phyloP scores from a whole-genome alignment of 495 filamentous ascomycete genomes.

The Parathielavia hyrcaniae region DNA sequence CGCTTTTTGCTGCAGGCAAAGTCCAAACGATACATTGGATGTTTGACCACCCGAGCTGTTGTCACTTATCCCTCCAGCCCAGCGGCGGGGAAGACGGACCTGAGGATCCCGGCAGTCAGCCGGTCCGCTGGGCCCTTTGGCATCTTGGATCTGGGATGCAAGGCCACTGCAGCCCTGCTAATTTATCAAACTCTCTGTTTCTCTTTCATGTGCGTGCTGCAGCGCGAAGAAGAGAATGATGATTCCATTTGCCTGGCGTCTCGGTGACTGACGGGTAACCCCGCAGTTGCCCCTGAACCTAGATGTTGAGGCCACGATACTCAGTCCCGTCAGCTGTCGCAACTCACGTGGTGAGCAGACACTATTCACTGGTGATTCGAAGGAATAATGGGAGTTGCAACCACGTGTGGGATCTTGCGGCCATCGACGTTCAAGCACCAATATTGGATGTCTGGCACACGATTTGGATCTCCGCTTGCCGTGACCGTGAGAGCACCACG shows the following conservation, averaged over 20 bases:
- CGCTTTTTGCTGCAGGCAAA: not conserved
- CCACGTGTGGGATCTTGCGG: not conserved
- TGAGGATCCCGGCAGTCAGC: not conserved
- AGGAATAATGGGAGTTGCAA: not conserved
- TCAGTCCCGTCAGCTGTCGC: not conserved
- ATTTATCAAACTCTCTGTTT: not conserved
- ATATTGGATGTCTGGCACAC: not conserved
- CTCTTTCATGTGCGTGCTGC: too few species aligned
- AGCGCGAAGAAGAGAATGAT: too few species aligned
- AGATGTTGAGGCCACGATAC: not conserved
- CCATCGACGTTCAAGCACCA: not conserved
- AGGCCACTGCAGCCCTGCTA: not conserved
- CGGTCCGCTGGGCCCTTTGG: not conserved
- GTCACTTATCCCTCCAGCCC: conserved; percentile 11
- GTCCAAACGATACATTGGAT: not conserved
- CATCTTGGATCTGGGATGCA: conserved; percentile 12
- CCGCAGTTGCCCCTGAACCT: not conserved
- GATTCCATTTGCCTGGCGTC: too few species aligned
- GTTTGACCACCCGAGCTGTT: not conserved
- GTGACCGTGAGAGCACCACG: not conserved
- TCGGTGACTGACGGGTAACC: not conserved
- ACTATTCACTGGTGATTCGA: not conserved
- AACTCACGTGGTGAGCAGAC: not conserved
- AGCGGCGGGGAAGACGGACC: not conserved
- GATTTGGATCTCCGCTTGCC: not conserved